Percentiles rank a stretch among this genome's conserved stretches.
Conservation (phyloP, 768 basidiomycete species). For the Rhodocollybia butyracea region DNA sequence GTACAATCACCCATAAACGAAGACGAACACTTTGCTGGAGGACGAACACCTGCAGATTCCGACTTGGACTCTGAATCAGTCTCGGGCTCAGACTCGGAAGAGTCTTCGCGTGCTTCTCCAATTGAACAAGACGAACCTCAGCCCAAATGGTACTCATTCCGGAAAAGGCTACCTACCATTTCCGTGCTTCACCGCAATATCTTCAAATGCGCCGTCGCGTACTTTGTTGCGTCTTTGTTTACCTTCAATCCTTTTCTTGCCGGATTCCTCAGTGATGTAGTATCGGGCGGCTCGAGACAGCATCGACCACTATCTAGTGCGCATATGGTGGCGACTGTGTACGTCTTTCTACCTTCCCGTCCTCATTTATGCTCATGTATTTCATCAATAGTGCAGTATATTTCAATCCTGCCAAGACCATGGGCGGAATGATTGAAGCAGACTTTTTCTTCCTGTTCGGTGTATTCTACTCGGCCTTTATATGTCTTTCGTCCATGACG, state of each 20-base stretch:
- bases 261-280: conserved; percentile 58
- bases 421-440: conserved; percentile 92
- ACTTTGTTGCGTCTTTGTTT: conserved; percentile 87
- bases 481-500: conserved; percentile 73
- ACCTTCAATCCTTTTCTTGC: conserved; percentile 83
- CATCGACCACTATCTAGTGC: conserved; percentile 69
- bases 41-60: conserved; percentile 9
- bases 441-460: conserved; percentile 75
- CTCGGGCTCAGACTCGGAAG: conserved; percentile 7
- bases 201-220: conserved; percentile 89
- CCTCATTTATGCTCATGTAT: not conserved
- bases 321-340: conserved; percentile 95
- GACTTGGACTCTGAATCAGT: conserved; percentile 13
- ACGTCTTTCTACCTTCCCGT: conserved; percentile 24
- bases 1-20: conserved; percentile 16
- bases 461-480: conserved; percentile 64
- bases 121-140: conserved; percentile 10
- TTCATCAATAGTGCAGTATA: conserved; percentile 61
- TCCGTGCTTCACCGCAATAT: conserved; percentile 64
- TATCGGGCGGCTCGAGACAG: conserved; percentile 46
- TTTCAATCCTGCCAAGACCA: conserved; percentile 91
- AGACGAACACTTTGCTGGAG: not conserved
- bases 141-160: conserved; percentile 15
- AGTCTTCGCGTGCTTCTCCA: conserved; percentile 16
- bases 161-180: conserved; percentile 31